Evolutionary conservation across 2,329 filamentous ascomycete species (phyloP).

Genomic region (Fusarium pseudonygamai): DNA sequence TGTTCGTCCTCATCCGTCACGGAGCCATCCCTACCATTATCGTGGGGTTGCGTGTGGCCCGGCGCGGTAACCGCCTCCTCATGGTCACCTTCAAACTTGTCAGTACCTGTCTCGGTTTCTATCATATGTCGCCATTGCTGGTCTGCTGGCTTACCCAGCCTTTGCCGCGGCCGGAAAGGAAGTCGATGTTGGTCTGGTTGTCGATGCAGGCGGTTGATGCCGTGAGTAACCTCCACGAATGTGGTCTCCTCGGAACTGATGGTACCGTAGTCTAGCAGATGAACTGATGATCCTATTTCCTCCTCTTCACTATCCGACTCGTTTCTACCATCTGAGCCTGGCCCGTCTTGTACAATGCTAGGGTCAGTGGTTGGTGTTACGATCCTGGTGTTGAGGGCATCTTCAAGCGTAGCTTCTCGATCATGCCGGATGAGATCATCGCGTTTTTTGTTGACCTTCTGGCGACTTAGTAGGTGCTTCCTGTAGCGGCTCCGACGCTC

Average conservation of each 20-base stretch:
- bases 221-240: not conserved
- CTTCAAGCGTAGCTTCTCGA: not conserved
- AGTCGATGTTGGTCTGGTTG: not conserved
- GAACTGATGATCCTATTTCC: not conserved
- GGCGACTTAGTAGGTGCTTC: conserved; percentile 13
- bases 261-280: not conserved
- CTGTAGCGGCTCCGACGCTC: conserved; percentile 36
- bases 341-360: not conserved
- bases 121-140: too few relatives aligned
- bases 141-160: not conserved
- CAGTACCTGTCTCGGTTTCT: not conserved
- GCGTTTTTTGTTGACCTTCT: not conserved
- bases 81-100: not conserved
- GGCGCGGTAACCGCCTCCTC: not conserved
- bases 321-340: not conserved
- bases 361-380: not conserved
- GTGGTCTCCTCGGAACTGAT: not conserved
- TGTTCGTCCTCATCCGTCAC: not conserved
- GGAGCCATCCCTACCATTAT: not conserved
- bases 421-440: not conserved
- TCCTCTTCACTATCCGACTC: not conserved
- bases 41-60: not conserved
- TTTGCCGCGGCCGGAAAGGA: not conserved
- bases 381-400: not conserved
- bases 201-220: not conserved